Evolutionary conservation across 2,329 filamentous ascomycete species (phyloP).

Genomic region (Colletotrichum incanum): DNA sequence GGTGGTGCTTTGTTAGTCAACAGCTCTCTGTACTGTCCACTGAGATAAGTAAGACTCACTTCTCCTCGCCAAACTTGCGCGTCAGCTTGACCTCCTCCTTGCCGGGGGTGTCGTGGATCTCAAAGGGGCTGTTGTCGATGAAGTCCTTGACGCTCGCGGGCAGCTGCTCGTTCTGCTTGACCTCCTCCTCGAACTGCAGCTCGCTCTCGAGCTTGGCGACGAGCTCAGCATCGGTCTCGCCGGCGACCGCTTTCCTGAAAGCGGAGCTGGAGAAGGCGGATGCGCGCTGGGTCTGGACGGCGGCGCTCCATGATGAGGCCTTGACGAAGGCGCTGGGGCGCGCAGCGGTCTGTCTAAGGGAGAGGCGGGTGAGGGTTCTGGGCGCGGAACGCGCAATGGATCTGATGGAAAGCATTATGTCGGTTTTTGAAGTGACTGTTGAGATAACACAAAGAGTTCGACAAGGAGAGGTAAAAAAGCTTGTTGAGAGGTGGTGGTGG

Average conservation of each 20-base stretch:
- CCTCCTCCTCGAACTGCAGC: slow-evolving; percentile 86
- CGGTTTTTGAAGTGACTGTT: background rate
- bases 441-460: slow-evolving; percentile 11
- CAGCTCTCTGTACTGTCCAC: background rate
- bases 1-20: slow-evolving; percentile 34
- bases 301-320: slow-evolving; percentile 55
- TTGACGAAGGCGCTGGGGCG: slow-evolving; percentile 66
- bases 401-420: slow-evolving; percentile 80
- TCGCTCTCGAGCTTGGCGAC: slow-evolving; percentile 89
- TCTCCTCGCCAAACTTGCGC: slow-evolving; percentile 89
- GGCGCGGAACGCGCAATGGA: slow-evolving; percentile 77
- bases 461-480: slow-evolving; percentile 11
- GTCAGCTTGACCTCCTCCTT: slow-evolving; percentile 90
- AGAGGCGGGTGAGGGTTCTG: slow-evolving; percentile 73
- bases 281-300: slow-evolving; percentile 57
- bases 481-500: slow-evolving; percentile 2
- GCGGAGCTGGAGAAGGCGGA: slow-evolving; percentile 65
- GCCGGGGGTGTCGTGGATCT: slow-evolving; percentile 86
- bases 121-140: slow-evolving; percentile 86
- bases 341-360: slow-evolving; percentile 66
- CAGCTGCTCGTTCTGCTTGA: slow-evolving; percentile 80
- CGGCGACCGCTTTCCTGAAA: slow-evolving; percentile 58
- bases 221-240: slow-evolving; percentile 82
- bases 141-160: slow-evolving; percentile 89
- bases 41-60: slow-evolving; percentile 67